Evolutionary conservation across 2,329 filamentous ascomycete species (phyloP), one percentile per base, ranked within the genome.

Genomic region (Colletotrichum simmondsii): DNA sequence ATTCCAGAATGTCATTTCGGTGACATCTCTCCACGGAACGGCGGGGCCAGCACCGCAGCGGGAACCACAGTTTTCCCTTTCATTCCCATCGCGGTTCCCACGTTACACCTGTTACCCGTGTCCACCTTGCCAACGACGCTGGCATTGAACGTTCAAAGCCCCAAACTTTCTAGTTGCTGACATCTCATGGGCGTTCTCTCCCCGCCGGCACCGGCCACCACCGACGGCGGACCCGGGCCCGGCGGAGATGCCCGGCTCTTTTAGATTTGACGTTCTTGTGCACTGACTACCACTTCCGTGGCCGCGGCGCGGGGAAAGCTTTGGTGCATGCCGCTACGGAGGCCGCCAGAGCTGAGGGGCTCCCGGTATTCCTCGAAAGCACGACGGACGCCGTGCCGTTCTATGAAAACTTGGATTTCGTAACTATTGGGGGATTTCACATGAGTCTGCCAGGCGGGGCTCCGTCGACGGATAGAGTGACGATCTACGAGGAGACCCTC

Each of bases 261-360:
- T 37, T 73, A 82, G 82, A 83, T 66, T 79, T 83, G 42, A 80
- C 80, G 52, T 85, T 84, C 74, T 76, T 85, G 65, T 85, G 83
- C 75, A 81, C 80, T 28, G 77, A 82, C 74, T 81, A 81, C 24
- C 74, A 73, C 42, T 82, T 79, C 71, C 78, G 79, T 30, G 78
- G 82, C 14, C 79, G 74, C 65, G 83, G 84, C 46, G 81, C 80
- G 26, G 84, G 81, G 6, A 79, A 80, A 28, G 65, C 74, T 24
- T 77, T 85, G 26, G 76, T 83, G 24, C 70, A 78, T 54, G 75
- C 74, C 32, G 79, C 85, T n/a, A 77, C 82, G 62, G 75, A 78
- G 5, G 73, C 78, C 68, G 84, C 83, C 2, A 75, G 76, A 11
- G 77, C 70, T 16, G 80, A 82, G 12, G 75, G 77, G 16, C 75